Evolutionary conservation across 495 filamentous ascomycete species (phyloP).

Genomic region (Annulohypoxylon bovei): DNA sequence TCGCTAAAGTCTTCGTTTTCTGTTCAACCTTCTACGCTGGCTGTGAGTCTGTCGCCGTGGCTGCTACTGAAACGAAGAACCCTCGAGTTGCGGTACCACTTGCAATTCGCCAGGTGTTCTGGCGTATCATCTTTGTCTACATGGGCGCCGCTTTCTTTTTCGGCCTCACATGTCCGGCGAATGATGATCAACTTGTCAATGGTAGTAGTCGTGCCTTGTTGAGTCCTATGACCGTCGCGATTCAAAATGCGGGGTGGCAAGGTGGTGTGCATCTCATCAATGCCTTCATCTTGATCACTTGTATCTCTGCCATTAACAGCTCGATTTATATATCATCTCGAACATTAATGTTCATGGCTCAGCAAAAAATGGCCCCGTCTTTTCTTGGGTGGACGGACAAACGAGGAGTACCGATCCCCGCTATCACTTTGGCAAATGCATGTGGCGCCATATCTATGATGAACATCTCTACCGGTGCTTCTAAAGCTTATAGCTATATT

Average conservation of each 20-base stretch:
- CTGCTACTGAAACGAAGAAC: conserved; percentile 78
- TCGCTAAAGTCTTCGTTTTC: conserved; percentile 68
- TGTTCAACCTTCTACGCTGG: conserved; percentile 79
- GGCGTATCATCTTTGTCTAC: conserved; percentile 80
- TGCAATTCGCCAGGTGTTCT: conserved; percentile 79
- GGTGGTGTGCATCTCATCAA: conserved; percentile 73
- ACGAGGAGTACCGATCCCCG: conserved; percentile 71
- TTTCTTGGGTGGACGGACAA: conserved; percentile 71
- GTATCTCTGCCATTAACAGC: conserved; percentile 74
- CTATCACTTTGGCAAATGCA: conserved; percentile 69
- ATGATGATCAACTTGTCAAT: conserved; percentile 58
- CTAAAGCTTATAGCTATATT: conserved; percentile 63
- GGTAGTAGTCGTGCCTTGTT: conserved; percentile 59
- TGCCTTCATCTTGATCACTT: conserved; percentile 74
- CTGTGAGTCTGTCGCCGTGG: conserved; percentile 77
- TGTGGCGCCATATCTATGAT: conserved; percentile 75
- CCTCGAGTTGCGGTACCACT: conserved; percentile 73
- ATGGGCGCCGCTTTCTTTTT: conserved; percentile 79
- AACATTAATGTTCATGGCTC: conserved; percentile 73
- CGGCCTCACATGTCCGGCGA: conserved; percentile 64
- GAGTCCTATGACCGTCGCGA: conserved; percentile 69
- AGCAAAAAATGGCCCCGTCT: conserved; percentile 69
- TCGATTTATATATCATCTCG: conserved; percentile 75
- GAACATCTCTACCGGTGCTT: conserved; percentile 67
- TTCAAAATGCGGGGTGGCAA: conserved; percentile 65